Base-by-base conservation (phyloP, 176 grass and related monocot species). In the Avena insularis region DNA sequence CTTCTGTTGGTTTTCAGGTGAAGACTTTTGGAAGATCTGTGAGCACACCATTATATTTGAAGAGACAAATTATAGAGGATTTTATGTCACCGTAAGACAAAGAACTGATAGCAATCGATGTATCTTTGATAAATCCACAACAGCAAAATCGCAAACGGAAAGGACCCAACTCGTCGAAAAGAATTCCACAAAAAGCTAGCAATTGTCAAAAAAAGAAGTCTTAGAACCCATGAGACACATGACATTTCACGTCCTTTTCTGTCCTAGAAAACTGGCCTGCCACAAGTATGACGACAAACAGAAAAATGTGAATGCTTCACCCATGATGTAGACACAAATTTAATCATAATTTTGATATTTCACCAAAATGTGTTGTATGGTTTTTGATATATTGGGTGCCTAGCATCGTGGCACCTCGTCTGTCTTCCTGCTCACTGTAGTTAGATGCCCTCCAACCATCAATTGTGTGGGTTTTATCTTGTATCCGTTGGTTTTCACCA, bases 201-300 rank as follows among this genome's bases (percentile, higher is more conserved):
- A 76, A 81, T 75, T 76, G 83, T 81, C 77, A 77, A 81, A 89
- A 89, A 64, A 55, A 62, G 20, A 85, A 21, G 53, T 51, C 20
- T 72, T 29, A 25, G 13, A 82, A 51, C 31, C 23, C 17, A 61
- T 77, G 79, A 48, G 35, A 84, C 63, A 27, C 63, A 81, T 62
- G 43, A 79, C 8, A 51, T 38, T 75, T 77, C 70, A 16, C 14
- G 20, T 86, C 16, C 2, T 82, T 62, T 80, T 60, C 17, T 50
- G n/a, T 20, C 75, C 20, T 61, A 79, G 81, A 79, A 83, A 83
- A 84, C 75, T 53, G 33, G 17, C 10, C 55, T 80, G 38, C 20
- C 19, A 14, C n/a, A 45, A 9, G n/a, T 57, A 25, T 47, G 21
- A 80, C 31, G 20, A 63, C 53, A 79, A 62, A 15, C 59, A 54